Base-by-base conservation (phyloP, 345 rosid genomes). In the Populus simonii region DNA sequence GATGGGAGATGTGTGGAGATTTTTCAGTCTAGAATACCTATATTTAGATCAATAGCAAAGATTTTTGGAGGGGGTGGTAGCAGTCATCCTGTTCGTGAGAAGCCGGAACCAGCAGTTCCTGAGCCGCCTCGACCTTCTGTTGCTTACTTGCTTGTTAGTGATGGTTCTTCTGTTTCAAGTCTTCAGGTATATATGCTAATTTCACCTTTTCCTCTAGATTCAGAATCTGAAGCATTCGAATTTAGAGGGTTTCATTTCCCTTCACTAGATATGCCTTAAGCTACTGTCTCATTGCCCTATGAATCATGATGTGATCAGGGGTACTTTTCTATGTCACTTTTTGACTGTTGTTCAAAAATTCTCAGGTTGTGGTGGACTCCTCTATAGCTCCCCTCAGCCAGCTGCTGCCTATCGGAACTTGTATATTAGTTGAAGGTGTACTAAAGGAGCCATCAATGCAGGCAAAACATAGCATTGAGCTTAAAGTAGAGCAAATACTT, bases 291-390 rank as follows among this genome's bases (percentile, higher is more conserved):
- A 41, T 41, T 41, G 47, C 47, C 13, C 47, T 9, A 41, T 8
- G 47, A 41, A 41, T 10, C 47, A 41, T 41, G 47, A 41, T 41
- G 47, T 41, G 13, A 41, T 47, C 53, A 47, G 53, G 17, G 53
- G 53, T 15, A 47, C 53, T 47, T 47, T 47, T 47, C 16, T 15
- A 31, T 68, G 39, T 33, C 13, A 23, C n/a, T 7, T 74, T 20
- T 65, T 43, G 57, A 66, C 12, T 71, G 33, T 38, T 65, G n/a
- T 73, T 36, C 1, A 33, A 22, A 33, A 18, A 66, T 67, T 75
- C 47, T 74, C 86, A 93, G 99, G 92, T 93, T 68, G 84, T 84
- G 80, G 86, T 92, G 55, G 97, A 92, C 76, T 89, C 95, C 36
- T 76, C 88, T 7, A 38, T 83, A 80, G 82, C 84, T 73, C 69